Conservation (phyloP, 2,329 filamentous ascomycete genomes). For the Cordyceps cicadae region DNA sequence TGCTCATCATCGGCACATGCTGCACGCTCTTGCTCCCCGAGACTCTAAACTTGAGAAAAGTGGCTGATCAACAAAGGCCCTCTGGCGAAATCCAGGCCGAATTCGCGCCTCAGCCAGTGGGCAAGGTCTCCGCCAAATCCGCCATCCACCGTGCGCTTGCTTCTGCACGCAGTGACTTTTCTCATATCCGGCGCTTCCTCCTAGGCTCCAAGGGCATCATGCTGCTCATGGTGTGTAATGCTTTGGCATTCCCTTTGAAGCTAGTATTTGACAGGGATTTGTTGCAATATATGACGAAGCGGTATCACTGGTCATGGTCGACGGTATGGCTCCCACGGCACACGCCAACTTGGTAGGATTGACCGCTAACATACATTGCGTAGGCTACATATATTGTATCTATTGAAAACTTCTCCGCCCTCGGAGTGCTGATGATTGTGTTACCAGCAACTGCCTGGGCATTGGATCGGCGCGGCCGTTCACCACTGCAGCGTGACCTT, state of each 20-base stretch:
- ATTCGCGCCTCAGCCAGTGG: neutral
- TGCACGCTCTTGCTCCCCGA: constrained; percentile 32
- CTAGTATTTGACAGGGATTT: constrained; percentile 28
- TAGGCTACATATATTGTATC: constrained; percentile 35
- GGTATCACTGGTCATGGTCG: constrained; percentile 42
- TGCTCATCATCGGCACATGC: constrained; percentile 22
- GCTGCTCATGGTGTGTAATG: constrained; percentile 28
- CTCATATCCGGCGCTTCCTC: constrained; percentile 32
- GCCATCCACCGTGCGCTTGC: constrained; percentile 17
- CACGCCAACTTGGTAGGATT: constrained; percentile 7
- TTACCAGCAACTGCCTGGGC: constrained; percentile 28
- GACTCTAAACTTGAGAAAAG: constrained; percentile 29
- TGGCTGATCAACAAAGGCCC: constrained; percentile 18
- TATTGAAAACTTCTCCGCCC: constrained; percentile 28
- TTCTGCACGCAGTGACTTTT: constrained; percentile 21
- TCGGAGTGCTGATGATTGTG: constrained; percentile 30
- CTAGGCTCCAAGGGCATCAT: constrained; percentile 30
- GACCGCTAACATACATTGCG: neutral
- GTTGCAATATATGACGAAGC: constrained; percentile 45
- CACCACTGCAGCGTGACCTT: constrained; percentile 31
- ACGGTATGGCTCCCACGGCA: constrained; percentile 21
- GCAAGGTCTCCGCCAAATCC: constrained; percentile 8
- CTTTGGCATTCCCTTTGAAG: constrained; percentile 21
- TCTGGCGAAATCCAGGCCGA: neutral
- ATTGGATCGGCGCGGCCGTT: constrained; percentile 23